Evolutionary conservation across 2,329 filamentous ascomycete genomes (phyloP).

Genomic region (Epicoccum sorghinum): DNA sequence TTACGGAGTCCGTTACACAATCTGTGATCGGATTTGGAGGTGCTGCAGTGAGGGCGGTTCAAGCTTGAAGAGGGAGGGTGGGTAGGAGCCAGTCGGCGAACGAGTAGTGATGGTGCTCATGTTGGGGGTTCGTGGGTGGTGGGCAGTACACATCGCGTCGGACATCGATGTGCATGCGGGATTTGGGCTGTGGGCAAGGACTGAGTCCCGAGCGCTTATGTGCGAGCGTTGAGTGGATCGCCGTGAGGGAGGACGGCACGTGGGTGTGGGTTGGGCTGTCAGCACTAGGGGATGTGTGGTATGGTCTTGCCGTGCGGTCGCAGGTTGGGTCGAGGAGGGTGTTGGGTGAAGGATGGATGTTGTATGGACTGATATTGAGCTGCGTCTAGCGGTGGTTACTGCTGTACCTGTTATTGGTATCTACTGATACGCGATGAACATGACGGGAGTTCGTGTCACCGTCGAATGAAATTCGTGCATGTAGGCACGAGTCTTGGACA

Average conservation of each 20-base stretch:
- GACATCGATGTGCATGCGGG: not conserved
- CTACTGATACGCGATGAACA: too few relatives aligned
- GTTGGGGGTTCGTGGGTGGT: not conserved
- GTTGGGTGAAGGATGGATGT: not conserved
- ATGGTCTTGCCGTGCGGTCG: slow-evolving; percentile 6
- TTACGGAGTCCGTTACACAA: not conserved
- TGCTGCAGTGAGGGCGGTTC: not conserved
- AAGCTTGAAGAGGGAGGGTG: not conserved
- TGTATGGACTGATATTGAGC: not conserved
- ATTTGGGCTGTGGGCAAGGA: not conserved
- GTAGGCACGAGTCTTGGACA: too few relatives aligned
- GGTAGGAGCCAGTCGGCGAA: not conserved
- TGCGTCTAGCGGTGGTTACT: not conserved
- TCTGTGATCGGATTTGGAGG: not conserved
- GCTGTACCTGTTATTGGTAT: too few relatives aligned
- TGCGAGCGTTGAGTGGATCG: slow-evolving; percentile 6
- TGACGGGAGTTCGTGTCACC: too few relatives aligned
- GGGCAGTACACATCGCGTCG: not conserved
- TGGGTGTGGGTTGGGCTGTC: slow-evolving; percentile 1
- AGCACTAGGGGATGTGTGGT: not conserved
- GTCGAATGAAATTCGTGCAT: too few relatives aligned
- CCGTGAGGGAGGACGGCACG: slow-evolving; percentile 7
- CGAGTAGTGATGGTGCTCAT: too few relatives aligned
- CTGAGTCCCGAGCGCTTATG: slow-evolving; percentile 7
- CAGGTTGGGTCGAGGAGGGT: slow-evolving; percentile 4